Evolutionary conservation across 108 stramenopile species (phyloP).

Genomic region (Conticribra weissflogii): DNA sequence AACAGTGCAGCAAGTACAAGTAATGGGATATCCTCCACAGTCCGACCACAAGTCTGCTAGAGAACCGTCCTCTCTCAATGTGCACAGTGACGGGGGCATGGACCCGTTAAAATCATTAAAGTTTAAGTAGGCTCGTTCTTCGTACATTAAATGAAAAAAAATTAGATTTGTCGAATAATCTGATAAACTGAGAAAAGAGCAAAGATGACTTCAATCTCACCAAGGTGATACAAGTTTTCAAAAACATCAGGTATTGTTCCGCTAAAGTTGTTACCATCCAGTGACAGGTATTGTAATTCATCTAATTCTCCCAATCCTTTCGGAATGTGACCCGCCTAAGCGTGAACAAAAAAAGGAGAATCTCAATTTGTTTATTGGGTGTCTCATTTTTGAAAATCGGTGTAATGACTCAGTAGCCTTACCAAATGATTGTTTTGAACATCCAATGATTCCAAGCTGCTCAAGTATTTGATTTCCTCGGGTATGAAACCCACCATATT

Average conservation of each 20-base stretch:
- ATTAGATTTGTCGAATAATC: neutral
- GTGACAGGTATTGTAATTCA: slow-evolving; percentile 36
- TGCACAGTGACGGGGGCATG: slow-evolving; percentile 47
- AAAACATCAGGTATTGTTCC: slow-evolving; percentile 46
- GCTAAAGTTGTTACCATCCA: slow-evolving; percentile 47
- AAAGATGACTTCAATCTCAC: slow-evolving; percentile 6
- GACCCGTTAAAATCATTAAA: slow-evolving; percentile 45
- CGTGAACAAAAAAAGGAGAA: too few relatives aligned
- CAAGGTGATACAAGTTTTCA: slow-evolving; percentile 18
- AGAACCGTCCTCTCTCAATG: slow-evolving; percentile 23
- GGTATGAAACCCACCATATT: slow-evolving; percentile 46
- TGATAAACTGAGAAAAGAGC: neutral
- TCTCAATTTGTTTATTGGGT: too few relatives aligned
- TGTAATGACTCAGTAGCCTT: too few relatives aligned
- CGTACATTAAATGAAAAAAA: neutral
- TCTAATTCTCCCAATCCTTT: slow-evolving; percentile 32
- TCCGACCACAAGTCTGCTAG: slow-evolving; percentile 47
- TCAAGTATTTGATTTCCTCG: slow-evolving; percentile 47
- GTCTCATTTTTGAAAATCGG: too few relatives aligned
- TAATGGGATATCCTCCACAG: slow-evolving; percentile 48
- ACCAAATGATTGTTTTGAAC: slow-evolving; percentile 48
- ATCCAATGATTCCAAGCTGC: slow-evolving; percentile 38
- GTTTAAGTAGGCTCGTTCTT: slow-evolving; percentile 40
- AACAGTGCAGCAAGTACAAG: slow-evolving; percentile 49
- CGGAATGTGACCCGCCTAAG: slow-evolving; percentile 38